These are phyloP conservation scores for Xylariaceae sp. DNA, from an alignment of 2,329 filamentous ascomycete genomes.

Conservation along the genomic window DNA sequence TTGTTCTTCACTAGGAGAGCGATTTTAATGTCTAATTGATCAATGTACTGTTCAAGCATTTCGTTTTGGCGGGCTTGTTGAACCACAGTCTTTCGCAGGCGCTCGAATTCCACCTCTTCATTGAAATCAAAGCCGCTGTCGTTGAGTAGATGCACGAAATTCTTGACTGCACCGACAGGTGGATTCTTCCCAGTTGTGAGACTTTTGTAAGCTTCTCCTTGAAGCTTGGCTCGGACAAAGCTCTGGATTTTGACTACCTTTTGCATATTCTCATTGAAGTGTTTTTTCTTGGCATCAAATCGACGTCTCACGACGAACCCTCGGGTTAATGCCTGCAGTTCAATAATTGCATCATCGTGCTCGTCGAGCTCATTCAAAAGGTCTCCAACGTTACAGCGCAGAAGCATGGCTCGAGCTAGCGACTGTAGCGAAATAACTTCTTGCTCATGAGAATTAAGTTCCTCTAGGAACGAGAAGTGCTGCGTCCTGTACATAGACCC, in stretches of 20 bases:
- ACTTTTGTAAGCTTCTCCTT: conserved; percentile 98
- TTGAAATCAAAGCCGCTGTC: conserved; percentile 99
- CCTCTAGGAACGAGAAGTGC: conserved; percentile 68
- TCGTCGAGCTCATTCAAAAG: conserved; percentile 80
- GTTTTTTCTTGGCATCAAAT: conserved; percentile 85
- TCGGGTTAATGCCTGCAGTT: conserved; percentile 76
- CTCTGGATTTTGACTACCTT: conserved; percentile 99
- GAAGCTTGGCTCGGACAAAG: conserved; percentile 91
- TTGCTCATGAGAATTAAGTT: conserved; percentile 72
- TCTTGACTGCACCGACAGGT: conserved; percentile 94
- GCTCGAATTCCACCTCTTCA: conserved; percentile 96
- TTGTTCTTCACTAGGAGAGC: conserved; percentile 99
- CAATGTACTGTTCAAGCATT: conserved; percentile 95
- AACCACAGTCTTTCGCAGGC: conserved; percentile 92
- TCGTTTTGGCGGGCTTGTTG: conserved; percentile 98
- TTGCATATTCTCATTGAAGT: conserved; percentile 96
- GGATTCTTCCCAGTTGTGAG: conserved; percentile 96
- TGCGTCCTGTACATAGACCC: conserved; percentile 69
- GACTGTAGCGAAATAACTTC: conserved; percentile 76
- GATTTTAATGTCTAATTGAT: conserved; percentile 98
- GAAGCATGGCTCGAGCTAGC: conserved; percentile 77
- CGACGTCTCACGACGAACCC: conserved; percentile 75
- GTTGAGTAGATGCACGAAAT: conserved; percentile 96
- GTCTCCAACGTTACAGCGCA: conserved; percentile 75
- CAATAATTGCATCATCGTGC: conserved; percentile 78